Base-by-base conservation (phyloP, 768 basidiomycete species). In the Lentinula sp. region DNA sequence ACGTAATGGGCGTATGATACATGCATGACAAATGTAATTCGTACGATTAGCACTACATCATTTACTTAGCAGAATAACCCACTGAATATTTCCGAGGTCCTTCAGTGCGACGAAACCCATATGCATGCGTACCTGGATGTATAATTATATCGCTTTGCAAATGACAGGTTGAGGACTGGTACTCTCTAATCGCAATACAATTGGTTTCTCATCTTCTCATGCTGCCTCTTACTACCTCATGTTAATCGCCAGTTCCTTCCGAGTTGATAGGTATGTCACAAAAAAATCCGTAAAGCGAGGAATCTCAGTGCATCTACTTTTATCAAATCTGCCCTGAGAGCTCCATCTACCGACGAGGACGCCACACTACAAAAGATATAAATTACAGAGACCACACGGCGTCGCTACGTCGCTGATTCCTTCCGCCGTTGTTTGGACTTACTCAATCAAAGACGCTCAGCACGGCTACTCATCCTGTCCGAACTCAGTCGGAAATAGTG, bases 221-320 rank as follows among this genome's bases (percentile, higher is more conserved):
- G 46, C 46, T 7, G 23, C 46, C 46, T 48, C 20, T 4, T 39
- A 39, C 37, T 6, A 48, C 46, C 46, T 28, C 46, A 45, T 45
- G 46, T n/a, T 48, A 18, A 45, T 45, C 15, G 43, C n/a, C 2
- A 18, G 32, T 18, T 52, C 50, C 50, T 35, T 54, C 53, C 53
- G 53, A 36, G 37, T 39, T 54, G 53, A 54, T 54, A 54, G 53
- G 53, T 54, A 20, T n/a, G 53, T 54, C 53, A 54, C 28, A 5
- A 20, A 54, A 28, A 54, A 48, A 48, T 48, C 46, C 46, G 46
- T 20, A 48, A 20, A 9, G n/a, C 20, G 20, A 48, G 46, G 46
- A 23, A 48, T 23, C 12, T 23, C 46, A 48, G 23, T 20, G 46
- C 20, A 48, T 48, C 20, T 20, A 48, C 20, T 28, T 20, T 48